Percentiles rank a stretch among this genome's conserved stretches.
Conservation (phyloP, 108 stramenopile genomes). For the Mediolabrus comicus region DNA sequence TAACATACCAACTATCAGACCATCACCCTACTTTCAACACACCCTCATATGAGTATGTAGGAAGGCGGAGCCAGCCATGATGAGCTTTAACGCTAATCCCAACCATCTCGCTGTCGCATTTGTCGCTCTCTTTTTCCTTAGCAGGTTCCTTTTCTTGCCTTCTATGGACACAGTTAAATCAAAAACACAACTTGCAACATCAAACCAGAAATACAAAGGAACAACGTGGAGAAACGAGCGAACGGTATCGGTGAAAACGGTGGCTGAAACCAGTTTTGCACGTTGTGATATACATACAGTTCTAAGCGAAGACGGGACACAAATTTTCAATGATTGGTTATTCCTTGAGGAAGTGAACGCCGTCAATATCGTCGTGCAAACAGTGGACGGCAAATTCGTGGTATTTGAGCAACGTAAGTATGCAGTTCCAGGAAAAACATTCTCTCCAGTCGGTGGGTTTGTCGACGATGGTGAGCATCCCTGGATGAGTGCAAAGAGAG, state of each 20-base stretch:
- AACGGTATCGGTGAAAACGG: conserved; percentile 24
- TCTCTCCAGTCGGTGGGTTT: conserved; percentile 61
- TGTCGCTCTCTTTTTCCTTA: not conserved
- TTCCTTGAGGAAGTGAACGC: conserved; percentile 62
- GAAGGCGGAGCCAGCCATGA: too few relatives aligned
- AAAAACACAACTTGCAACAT: not conserved
- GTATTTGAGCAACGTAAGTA: conserved; percentile 63
- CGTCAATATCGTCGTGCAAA: conserved; percentile 58
- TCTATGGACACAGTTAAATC: not conserved
- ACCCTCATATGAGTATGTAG: too few relatives aligned
- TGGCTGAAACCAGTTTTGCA: conserved; percentile 59
- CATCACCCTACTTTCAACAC: too few relatives aligned
- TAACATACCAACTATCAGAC: too few relatives aligned
- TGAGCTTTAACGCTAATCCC: too few relatives aligned
- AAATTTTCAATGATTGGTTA: conserved; percentile 55
- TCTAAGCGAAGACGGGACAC: conserved; percentile 26
- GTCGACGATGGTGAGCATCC: conserved; percentile 55
- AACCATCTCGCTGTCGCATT: not conserved
- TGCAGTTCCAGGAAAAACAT: conserved; percentile 49
- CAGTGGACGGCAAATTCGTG: conserved; percentile 36
- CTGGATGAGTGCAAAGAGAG: conserved; percentile 52
- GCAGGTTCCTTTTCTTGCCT: not conserved
- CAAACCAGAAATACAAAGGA: conserved; percentile 11
- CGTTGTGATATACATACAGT: conserved; percentile 62
- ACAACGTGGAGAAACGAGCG: conserved; percentile 29